Evolutionary conservation across 495 filamentous ascomycete genomes (phyloP).

Genomic region (Hypoxylon cercidicola): DNA sequence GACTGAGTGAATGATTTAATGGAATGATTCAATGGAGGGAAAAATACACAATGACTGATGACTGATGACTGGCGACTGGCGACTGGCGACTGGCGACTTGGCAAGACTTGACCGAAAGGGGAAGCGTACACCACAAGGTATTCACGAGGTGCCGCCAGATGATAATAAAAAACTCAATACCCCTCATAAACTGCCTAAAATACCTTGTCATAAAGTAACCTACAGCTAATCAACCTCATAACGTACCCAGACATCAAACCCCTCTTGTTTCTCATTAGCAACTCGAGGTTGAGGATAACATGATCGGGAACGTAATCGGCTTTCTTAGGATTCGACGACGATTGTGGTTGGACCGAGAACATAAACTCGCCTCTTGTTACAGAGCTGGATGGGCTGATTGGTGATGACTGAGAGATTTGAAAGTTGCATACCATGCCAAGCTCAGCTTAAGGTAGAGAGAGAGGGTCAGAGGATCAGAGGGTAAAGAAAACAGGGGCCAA

Average conservation of each 20-base stretch:
- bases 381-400: background rate
- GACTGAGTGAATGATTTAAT: conserved; percentile 19
- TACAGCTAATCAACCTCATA: background rate
- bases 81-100: background rate
- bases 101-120: conserved; percentile 17
- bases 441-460: conserved; percentile 5
- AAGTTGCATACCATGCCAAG: conserved; percentile 2
- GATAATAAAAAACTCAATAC: conserved; percentile 40
- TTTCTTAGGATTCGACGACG: background rate
- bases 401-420: conserved; percentile 3
- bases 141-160: conserved; percentile 23
- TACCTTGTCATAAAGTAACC: conserved; percentile 2
- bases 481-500: conserved; percentile 24
- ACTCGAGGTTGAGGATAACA: conserved; percentile 11
- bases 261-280: conserved; percentile 19
- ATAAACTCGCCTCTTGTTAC: conserved; percentile 10
- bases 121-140: background rate
- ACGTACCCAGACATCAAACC: conserved; percentile 7
- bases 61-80: too few species aligned
- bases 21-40: conserved; percentile 16
- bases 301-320: background rate
- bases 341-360: conserved; percentile 16
- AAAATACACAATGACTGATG: conserved; percentile 15
- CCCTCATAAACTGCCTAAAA: conserved; percentile 40
- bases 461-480: too few species aligned